phyloP scores from a whole-genome alignment of 306 rosid genomes.

The Prinsepia uniflora region DNA sequence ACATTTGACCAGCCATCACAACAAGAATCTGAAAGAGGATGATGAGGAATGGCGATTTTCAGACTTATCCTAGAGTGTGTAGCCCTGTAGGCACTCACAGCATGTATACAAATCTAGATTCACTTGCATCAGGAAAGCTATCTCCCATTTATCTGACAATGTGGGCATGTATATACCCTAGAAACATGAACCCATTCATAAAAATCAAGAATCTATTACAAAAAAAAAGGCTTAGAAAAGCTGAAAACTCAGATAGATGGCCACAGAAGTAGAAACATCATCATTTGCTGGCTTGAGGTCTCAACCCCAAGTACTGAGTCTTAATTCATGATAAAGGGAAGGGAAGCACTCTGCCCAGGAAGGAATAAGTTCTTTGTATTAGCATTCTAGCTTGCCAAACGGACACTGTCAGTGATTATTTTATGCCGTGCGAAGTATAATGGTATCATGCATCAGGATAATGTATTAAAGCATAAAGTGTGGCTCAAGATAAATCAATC shows the following conservation, averaged over 20 bases:
- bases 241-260: conserved; percentile 58
- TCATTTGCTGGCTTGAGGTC: conserved; percentile 58
- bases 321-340: conserved; percentile 45
- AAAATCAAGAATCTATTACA: conserved; percentile 22
- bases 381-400: conserved; percentile 39
- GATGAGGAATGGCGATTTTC: neutral
- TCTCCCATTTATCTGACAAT: conserved; percentile 26
- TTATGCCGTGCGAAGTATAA: conserved; percentile 18
- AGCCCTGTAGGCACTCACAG: conserved; percentile 22
- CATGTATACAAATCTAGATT: conserved; percentile 15
- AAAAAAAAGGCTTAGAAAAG: conserved; percentile 48
- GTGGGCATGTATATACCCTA: conserved; percentile 14
- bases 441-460: conserved; percentile 10
- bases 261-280: conserved; percentile 50
- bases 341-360: conserved; percentile 61
- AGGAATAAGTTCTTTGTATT: conserved; percentile 38
- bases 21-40: neutral
- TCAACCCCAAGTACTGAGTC: conserved; percentile 58
- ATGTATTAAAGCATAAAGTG: conserved; percentile 9
- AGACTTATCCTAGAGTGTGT: conserved; percentile 13
- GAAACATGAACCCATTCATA: conserved; percentile 29
- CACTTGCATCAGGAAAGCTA: conserved; percentile 13
- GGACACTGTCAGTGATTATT: conserved; percentile 29
- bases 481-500: conserved; percentile 14
- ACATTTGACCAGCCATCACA: neutral